Percentiles rank a stretch among this genome's conserved stretches.
Conservation (phyloP, 176 grass and related monocot genomes). For the Carex pumila region DNA sequence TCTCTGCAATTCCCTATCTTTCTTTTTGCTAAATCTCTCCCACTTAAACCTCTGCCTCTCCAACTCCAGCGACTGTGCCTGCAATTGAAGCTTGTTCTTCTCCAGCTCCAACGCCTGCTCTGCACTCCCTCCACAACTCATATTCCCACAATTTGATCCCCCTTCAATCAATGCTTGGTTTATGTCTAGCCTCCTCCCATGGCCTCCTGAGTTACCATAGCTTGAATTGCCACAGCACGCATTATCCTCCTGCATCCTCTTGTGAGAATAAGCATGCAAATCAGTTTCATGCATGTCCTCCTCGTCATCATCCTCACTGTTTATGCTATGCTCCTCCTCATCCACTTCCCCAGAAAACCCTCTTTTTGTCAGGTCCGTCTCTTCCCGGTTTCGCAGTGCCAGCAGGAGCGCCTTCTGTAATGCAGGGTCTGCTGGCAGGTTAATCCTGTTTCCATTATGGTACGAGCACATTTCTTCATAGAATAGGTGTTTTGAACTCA, state of each 20-base stretch:
- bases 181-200: slow-evolving; percentile 48
- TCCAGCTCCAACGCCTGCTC: slow-evolving; percentile 44
- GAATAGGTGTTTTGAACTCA: slow-evolving; percentile 91
- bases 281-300: slow-evolving; percentile 35
- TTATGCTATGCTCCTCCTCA: slow-evolving; percentile 18
- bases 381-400: slow-evolving; percentile 69
- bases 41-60: slow-evolving; percentile 61
- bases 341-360: background rate
- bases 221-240: slow-evolving; percentile 27
- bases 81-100: slow-evolving; percentile 46
- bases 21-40: slow-evolving; percentile 66
- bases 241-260: slow-evolving; percentile 49
- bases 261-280: slow-evolving; percentile 29
- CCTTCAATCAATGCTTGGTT: slow-evolving; percentile 40
- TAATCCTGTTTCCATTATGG: slow-evolving; percentile 76
- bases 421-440: slow-evolving; percentile 67
- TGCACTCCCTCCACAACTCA: slow-evolving; percentile 22
- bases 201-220: slow-evolving; percentile 26
- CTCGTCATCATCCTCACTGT: slow-evolving; percentile 46
- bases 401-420: slow-evolving; percentile 63
- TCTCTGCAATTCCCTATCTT: slow-evolving; percentile 74
- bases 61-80: slow-evolving; percentile 47
- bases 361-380: slow-evolving; percentile 30
- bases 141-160: slow-evolving; percentile 29
- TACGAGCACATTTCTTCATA: slow-evolving; percentile 98